phyloP scores from a whole-genome alignment of 1,139 yeast species.

The Kluyveromyces sp. region DNA sequence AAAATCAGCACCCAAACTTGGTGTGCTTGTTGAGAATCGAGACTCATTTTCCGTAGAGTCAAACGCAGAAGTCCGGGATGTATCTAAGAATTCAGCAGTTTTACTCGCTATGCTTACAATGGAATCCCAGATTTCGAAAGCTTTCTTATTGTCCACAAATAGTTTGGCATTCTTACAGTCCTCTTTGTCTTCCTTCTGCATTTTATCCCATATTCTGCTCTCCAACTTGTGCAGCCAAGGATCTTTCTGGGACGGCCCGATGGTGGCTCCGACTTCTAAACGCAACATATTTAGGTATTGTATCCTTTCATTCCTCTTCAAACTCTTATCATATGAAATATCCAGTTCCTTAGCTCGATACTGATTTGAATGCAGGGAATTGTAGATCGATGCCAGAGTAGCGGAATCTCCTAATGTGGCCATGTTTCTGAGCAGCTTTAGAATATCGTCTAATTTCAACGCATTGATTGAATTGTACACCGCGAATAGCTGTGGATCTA shows the following conservation, averaged over 20 bases:
- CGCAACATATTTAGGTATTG: constrained; percentile 14
- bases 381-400: constrained; percentile 16
- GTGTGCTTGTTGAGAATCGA: no score
- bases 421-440: constrained; percentile 16
- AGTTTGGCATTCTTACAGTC: not conserved
- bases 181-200: constrained; percentile 2
- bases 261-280: constrained; percentile 11
- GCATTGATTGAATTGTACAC: constrained; percentile 13
- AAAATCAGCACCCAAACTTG: constrained; percentile 7
- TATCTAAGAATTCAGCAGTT: not conserved
- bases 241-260: constrained; percentile 24
- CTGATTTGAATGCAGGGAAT: constrained; percentile 19
- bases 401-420: constrained; percentile 15
- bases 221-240: constrained; percentile 22
- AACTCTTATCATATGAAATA: constrained; percentile 16
- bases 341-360: constrained; percentile 28
- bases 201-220: constrained; percentile 16
- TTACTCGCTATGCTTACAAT: constrained; percentile 1
- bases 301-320: constrained; percentile 14
- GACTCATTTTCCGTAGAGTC: not conserved
- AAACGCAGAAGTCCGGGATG: not conserved
- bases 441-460: constrained; percentile 16
- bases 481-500: constrained; percentile 14
- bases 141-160: constrained; percentile 8
- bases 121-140: constrained; percentile 5